A percentile compares a stretch with the other conserved stretches of the same genome.
Conservation (phyloP, 345 rosid species). For the Noccaea bulbosa region DNA sequence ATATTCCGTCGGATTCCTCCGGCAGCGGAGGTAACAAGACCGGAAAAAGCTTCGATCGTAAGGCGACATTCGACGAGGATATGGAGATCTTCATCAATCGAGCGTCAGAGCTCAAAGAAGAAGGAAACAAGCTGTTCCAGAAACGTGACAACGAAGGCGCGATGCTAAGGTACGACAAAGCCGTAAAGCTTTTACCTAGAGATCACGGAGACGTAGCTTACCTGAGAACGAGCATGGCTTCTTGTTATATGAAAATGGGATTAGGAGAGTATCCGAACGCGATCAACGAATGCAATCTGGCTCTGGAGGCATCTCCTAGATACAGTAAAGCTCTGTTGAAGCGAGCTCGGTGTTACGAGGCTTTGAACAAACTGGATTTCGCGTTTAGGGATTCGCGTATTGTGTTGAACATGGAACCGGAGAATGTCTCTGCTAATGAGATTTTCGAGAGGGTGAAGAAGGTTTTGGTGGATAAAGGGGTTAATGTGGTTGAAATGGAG, state of each 20-base stretch:
- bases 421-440: slow-evolving; percentile 72
- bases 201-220: slow-evolving; percentile 80
- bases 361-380: slow-evolving; percentile 80
- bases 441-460: slow-evolving; percentile 65
- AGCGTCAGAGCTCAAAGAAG: slow-evolving; percentile 93
- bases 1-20: slow-evolving; percentile 43
- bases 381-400: slow-evolving; percentile 76
- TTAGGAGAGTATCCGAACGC: slow-evolving; percentile 93
- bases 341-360: slow-evolving; percentile 84
- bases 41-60: slow-evolving; percentile 56
- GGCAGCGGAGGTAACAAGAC: slow-evolving; percentile 48
- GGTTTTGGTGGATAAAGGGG: slow-evolving; percentile 66
- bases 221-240: slow-evolving; percentile 84
- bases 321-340: slow-evolving; percentile 84
- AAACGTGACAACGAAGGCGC: slow-evolving; percentile 94
- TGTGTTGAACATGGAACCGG: slow-evolving; percentile 81
- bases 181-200: slow-evolving; percentile 79
- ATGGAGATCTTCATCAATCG: slow-evolving; percentile 81
- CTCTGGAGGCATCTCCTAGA: slow-evolving; percentile 77
- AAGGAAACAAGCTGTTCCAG: slow-evolving; percentile 82
- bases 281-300: slow-evolving; percentile 82
- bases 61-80: slow-evolving; percentile 77
- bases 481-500: slow-evolving; percentile 62
- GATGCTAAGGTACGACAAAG: slow-evolving; percentile 83
- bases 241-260: slow-evolving; percentile 95